Base-by-base conservation (phyloP, 306 rosid genomes). In the Vigna trinervia region DNA sequence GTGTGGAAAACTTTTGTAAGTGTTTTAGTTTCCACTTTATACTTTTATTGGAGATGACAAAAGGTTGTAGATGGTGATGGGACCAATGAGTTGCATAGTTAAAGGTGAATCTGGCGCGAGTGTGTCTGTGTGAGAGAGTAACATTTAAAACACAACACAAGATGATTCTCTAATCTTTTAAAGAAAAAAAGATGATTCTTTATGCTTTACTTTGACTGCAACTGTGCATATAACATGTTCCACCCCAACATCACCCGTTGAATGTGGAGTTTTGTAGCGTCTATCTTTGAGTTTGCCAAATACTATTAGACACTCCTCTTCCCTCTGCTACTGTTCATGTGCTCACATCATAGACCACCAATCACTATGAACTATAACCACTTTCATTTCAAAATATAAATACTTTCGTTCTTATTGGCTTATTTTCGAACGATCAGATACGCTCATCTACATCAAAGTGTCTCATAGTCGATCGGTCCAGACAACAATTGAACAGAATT, bases 31-130 rank as follows among this genome's bases (percentile, higher is more conserved):
- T 77, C 71, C 70, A 58, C 86, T 79, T 89, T 84, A 78, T 50
- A 65, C 63, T 63, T 84, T 76, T 64, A 84, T 89, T 84, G 89
- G 89, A 85, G 87, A 83, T 17, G 77, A 74, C 82, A 81, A 87
- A 90, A 86, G 87, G 76, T 50, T 63, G 77, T 81, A 10, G 84
- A 68, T 71, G 85, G 80, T 62, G 86, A 65, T 87, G 86, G 84
- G 86, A 83, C 88, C 86, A 13, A 69, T 6, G 78, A 68, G 52
- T 41, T 73, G 58, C 52, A 32, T 64, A 47, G 78, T 43, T 54
- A 80, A 56, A 70, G 79, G 69, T 26, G 28, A 26, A 26, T 26
- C 28, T 23, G 28, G 22, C 8, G 28, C 8, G 56, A 46, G 30
- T 19, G 22, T 19, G 8, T 32, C 30, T 11, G 50, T 2, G 50